Evolutionary conservation across 805 yeast genomes (phyloP), one percentile per base, ranked within the genome.

Genomic region (Myxozyma sirexii): DNA sequence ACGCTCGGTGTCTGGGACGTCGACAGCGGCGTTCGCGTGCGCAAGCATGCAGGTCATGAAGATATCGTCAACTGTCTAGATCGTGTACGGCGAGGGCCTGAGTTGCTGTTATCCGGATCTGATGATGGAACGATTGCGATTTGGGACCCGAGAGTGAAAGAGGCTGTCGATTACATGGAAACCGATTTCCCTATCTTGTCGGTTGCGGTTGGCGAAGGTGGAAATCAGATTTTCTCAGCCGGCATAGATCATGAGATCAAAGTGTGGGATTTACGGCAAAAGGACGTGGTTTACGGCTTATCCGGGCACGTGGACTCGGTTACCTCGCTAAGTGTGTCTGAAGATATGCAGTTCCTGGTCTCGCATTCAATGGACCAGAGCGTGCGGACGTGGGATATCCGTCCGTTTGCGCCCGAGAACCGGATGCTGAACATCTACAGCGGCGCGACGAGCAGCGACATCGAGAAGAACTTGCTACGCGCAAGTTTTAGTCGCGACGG

Each of bases 171-270:
- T 1, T 67, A 65, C 7, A 72, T 83, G 55, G 70, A 74, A 23
- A 79, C 85, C 0, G 79, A 78, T 1, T 86, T 77, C 66, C 94
- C 96, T 0, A 66, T 88, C 0, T 71, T 87, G 21, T 76, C 88
- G 0, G 81, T 82, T 5, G 79, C 77, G 6, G 67, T 74, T 60
- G 78, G 66, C 67, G 67, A 70, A 2, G 71, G 72, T 43, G 84
- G 81, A 1, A 70, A 73, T 15, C 71, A 75, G 13, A 66, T 86
- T 3, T 88, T 77, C 65, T 77, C 83, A 4, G 76, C 86, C 0
- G 96, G 96, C 0, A 80, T 89, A 2, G 93, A 89, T 63, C 86
- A 90, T 0, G 74, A 77, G 0, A 78, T 89, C 0, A 69, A 74
- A 43, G 85, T 84, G 1, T 85, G 80, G 74, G 96, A 89, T 67